Evolutionary conservation across 1,284 basidiomycete genomes (phyloP), one percentile per base, ranked within the genome.

Genomic region (Wallemia hederae): DNA sequence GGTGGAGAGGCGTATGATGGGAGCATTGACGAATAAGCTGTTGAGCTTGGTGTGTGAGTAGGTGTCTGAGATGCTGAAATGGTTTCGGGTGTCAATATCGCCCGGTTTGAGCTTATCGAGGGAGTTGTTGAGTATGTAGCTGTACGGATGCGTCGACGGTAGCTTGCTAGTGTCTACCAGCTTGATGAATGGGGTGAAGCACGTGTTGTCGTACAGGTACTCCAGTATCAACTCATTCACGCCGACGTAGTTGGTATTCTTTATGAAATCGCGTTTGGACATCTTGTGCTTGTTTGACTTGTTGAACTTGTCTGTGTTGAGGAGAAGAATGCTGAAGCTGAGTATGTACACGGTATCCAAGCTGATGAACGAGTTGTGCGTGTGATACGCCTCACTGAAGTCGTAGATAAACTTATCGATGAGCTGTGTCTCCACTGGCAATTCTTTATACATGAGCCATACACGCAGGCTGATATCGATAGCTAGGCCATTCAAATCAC

Each of bases 261-360:
- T 85, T 64, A 94, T 76, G 68, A 96, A 96, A 67, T 92, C 90
- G 1, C 79, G 75, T 69, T 91, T 94, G 29, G 83, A 81, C 94
- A 99, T 98, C 74, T 97, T 97, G 64, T 82, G 82, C 72, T 88
- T 96, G 72, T 96, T 97, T 65, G 87, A 89, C 71, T 83, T 87
- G 73, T 98, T 98, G 76, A 97, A 98, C 1, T 84, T 85, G 69
- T 98, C 92, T 14, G 94, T 98, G 69, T 97, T 91, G 57, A 99
- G 76, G 90, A 99, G 97, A 69, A 99, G 94, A 67, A 98, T 75
- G 66, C 92, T 96, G 72, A 98, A 99, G 15, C 92, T 87, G 55
- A 99, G 75, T 58, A 98, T 85, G 72, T 98, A 98, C n/a, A 49
- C n/a, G 22, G 11, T 49, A n/a, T 49, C 39, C 22, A 11, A n/a